Evolutionary conservation across 495 filamentous ascomycete genomes (phyloP), one percentile per base, ranked within the genome.

Genomic region (Lophium mytilinum): DNA sequence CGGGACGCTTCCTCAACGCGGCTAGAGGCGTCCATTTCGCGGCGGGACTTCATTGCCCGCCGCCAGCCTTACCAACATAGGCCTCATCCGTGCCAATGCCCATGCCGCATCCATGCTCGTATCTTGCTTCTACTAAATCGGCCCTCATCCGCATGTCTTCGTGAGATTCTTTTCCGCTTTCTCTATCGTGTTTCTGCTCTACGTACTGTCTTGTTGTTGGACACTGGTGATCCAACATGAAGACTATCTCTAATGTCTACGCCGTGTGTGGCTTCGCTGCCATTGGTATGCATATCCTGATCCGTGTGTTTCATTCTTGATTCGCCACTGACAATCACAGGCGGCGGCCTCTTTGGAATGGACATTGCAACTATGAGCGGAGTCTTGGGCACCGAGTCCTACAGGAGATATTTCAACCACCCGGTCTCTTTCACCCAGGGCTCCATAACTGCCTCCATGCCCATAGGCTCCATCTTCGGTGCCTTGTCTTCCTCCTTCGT

Each of bases 321-420:
- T 41, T 17, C 39, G 39, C 39, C 21, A 7, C 45, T 48, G 33
- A 48, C 11, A 24, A 7, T 35, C 15, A 55, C 71, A 49, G 82
- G 82, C 69, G 82, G 82, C 55, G 80, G 76, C 37, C 75, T 84
- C 34, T 87, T 87, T 65, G 84, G 84, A 64, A 85, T 85, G 68
- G 84, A 87, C 67, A 86, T 87, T 64, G 78, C 77, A 41, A 80
- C 76, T 36, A 84, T 87, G 82, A 79, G 77, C 49, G 84, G 81
- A 46, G 82, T 85, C 60, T 71, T 83, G 21, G 83, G 76, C 4
- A 82, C 77, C 3, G 64, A 73, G 55, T 77, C 78, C 12, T 84
- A 83, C 70, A 80, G 76, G 65, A 69, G 74, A 43, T 83, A 81
- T 65, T 84, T 83, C 69, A 50, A 70, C 54, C 69, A 80, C 51